Evolutionary conservation across 192 early-diverging fungal species (phyloP).

Genomic region (Paraglomus brasilianum): DNA sequence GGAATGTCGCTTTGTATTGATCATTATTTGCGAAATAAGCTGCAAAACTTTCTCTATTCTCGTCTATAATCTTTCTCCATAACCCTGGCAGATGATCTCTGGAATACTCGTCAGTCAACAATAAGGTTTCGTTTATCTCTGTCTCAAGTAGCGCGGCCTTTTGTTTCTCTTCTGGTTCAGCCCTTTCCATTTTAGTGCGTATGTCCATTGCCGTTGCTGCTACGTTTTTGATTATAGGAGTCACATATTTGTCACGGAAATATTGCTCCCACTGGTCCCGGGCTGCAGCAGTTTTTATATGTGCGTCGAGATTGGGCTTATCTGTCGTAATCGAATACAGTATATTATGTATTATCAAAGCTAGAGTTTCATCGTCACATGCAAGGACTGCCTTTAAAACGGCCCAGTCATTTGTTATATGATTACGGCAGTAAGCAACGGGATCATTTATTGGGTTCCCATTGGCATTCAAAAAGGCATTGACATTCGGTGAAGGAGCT

Average conservation of each 20-base stretch:
- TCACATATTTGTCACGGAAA: neutral
- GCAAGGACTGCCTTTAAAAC: constrained; percentile 18
- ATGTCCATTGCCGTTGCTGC: neutral
- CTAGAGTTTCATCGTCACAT: constrained; percentile 23
- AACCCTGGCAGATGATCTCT: neutral
- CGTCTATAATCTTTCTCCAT: constrained; percentile 12
- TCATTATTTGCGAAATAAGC: constrained; percentile 19
- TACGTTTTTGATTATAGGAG: neutral
- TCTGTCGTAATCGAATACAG: constrained; percentile 12
- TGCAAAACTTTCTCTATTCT: neutral
- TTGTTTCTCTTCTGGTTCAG: neutral
- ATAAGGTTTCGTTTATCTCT: constrained; percentile 20
- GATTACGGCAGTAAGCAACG: constrained; percentile 11
- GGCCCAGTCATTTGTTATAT: constrained; percentile 31
- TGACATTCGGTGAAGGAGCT: neutral
- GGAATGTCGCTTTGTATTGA: neutral
- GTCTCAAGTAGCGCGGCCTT: neutral
- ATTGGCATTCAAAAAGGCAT: neutral
- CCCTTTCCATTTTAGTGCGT: neutral
- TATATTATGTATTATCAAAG: constrained; percentile 22
- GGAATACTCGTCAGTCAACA: constrained; percentile 9
- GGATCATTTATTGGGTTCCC: neutral
- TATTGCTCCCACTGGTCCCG: constrained; percentile 21
- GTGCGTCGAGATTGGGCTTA: neutral
- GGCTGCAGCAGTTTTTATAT: neutral